Evolutionary conservation across 306 rosid species (phyloP).

Genomic region (Mimosa pudica): DNA sequence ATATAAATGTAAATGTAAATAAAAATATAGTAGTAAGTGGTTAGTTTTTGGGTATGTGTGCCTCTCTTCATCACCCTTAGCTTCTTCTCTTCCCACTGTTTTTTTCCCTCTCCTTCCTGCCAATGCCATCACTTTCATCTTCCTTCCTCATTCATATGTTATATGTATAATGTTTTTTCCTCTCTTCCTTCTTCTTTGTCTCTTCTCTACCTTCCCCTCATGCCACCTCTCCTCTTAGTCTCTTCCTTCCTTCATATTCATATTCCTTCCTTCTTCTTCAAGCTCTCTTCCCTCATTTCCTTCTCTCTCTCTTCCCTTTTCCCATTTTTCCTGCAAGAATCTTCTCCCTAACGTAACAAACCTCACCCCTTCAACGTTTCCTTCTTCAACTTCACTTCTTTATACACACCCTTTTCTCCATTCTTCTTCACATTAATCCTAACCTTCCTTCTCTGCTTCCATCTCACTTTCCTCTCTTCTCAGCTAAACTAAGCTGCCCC

Average conservation of each 20-base stretch:
- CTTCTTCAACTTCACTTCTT: background rate
- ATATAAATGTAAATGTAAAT: too few species aligned
- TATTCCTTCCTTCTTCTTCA: conserved; percentile 45
- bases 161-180: conserved; percentile 47
- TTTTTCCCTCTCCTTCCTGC: conserved; percentile 44
- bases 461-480: background rate
- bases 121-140: conserved; percentile 30
- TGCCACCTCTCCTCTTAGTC: conserved; percentile 43
- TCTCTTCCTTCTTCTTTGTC: background rate
- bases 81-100: conserved; percentile 39
- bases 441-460: background rate
- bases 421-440: background rate
- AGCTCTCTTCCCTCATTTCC: conserved; percentile 40
- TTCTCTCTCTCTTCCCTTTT: background rate
- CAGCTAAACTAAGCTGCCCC: background rate
- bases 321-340: conserved; percentile 20
- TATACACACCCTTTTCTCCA: conserved; percentile 3
- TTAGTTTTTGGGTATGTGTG: conserved; percentile 61
- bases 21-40: conserved; percentile 8
- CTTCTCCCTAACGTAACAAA: conserved; percentile 27
- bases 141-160: conserved; percentile 28
- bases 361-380: background rate
- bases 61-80: background rate
- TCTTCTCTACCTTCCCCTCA: background rate
- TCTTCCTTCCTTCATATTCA: too few species aligned